Percentiles rank a stretch among this genome's conserved stretches.
Conservation (phyloP, 2,329 filamentous ascomycete species). For the Fusarium beomiforme region DNA sequence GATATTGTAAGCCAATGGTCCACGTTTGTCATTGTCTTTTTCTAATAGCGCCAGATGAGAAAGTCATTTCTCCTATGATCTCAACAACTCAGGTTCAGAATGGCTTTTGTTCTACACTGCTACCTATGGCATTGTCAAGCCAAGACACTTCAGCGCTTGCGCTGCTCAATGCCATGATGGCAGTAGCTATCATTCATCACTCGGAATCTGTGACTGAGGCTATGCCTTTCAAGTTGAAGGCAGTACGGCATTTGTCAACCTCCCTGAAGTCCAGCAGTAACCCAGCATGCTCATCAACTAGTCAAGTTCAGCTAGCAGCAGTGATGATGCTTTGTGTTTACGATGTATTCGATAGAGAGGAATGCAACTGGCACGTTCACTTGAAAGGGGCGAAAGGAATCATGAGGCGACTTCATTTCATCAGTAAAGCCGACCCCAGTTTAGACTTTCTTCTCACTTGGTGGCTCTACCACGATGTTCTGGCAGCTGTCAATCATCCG, state of each 20-base stretch:
- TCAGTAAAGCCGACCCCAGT: rapidly evolving
- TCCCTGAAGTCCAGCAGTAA: neutral
- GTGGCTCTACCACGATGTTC: neutral
- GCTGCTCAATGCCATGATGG: neutral
- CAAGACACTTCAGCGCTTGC: neutral
- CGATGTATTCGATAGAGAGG: neutral
- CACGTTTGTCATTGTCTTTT: too few relatives aligned
- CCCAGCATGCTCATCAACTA: neutral
- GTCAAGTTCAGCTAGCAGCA: neutral
- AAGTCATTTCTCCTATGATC: neutral
- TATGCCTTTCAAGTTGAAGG: neutral
- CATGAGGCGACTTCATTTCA: neutral
- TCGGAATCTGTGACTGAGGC: neutral
- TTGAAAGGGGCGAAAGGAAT: neutral
- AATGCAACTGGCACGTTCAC: neutral
- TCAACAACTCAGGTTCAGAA: neutral
- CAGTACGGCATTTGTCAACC: neutral
- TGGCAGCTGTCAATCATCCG: neutral
- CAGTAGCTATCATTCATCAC: neutral
- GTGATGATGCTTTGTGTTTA: slow-evolving; percentile 5
- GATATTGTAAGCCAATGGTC: neutral
- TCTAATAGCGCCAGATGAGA: neutral
- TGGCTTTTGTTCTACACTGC: neutral
- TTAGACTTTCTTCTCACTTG: neutral
- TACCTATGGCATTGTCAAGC: neutral